Evolutionary conservation across 148 eudicot genomes (phyloP).

Genomic region (Rhododendron ferrugineum): DNA sequence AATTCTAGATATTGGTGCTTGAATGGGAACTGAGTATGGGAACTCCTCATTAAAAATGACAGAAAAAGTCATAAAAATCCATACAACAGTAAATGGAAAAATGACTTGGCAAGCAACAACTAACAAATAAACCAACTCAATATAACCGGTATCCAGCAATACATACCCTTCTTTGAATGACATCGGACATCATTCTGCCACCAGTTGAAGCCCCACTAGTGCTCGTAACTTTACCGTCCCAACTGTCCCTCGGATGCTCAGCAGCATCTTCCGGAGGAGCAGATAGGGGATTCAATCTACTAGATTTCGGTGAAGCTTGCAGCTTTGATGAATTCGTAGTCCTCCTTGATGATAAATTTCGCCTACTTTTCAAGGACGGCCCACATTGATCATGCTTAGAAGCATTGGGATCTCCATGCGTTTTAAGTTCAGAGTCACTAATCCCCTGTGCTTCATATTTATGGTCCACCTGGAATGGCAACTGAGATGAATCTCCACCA

Average conservation of each 20-base stretch:
- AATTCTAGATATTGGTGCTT: background rate
- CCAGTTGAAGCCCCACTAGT: slow-evolving; percentile 33
- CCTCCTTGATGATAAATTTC: slow-evolving; percentile 51
- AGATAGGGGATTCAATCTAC: slow-evolving; percentile 35
- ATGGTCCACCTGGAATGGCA: slow-evolving; percentile 47
- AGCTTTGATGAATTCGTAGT: slow-evolving; percentile 45
- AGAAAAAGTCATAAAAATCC: background rate
- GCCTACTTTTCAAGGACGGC: slow-evolving; percentile 45
- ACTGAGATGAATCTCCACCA: slow-evolving; percentile 56
- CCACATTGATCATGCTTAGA: slow-evolving; percentile 47
- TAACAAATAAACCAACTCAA: background rate
- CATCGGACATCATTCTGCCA: slow-evolving; percentile 75
- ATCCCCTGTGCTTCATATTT: slow-evolving; percentile 41
- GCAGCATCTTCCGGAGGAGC: slow-evolving; percentile 42
- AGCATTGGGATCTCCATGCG: slow-evolving; percentile 33
- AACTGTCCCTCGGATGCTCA: slow-evolving; percentile 48
- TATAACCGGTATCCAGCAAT: background rate
- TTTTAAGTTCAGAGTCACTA: slow-evolving; percentile 47
- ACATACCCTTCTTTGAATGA: slow-evolving; percentile 57
- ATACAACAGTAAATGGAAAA: background rate
- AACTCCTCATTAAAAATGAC: background rate
- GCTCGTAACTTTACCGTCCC: slow-evolving; percentile 47
- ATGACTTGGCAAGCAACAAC: background rate
- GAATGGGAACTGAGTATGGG: background rate
- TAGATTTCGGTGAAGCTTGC: slow-evolving; percentile 47